Evolutionary conservation across 1,139 yeast genomes (phyloP), one percentile per base, ranked within the genome.

Genomic region (Pneumocystis jirovecii): DNA sequence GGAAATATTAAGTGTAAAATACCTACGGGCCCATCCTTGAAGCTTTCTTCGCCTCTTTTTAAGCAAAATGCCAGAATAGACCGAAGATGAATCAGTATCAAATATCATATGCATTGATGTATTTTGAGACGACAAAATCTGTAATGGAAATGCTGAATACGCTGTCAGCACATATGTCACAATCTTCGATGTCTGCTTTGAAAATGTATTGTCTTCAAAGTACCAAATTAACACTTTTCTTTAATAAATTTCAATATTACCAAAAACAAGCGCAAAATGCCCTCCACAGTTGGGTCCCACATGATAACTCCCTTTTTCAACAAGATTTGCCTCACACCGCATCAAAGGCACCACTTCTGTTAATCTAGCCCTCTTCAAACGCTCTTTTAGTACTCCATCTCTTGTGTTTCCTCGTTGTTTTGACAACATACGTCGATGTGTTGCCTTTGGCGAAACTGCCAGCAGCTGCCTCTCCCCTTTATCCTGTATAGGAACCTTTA

Each of bases 21-120:
- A 89, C 64, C 98, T 79, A 72, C 89, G 86, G 56, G 87, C 87
- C 73, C 86, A 93, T 1, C 96, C 96, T 74, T 90, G 97, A 70
- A 86, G 82, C 73, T 86, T 86, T 74, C 84, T 84, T 67, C 89
- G 80, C 70, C 96, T 84, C 74, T 90, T 86, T 75, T 93, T 93
- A 69, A 87, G 77, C 66, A 93, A 76, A 56, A 83, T 80, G 0
- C 97, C 95, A 71, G 88, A 90, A 64, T 90, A 74, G 67, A 82
- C 79, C 70, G 40, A 40, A 10, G 61, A 60, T 80, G 45, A 64
- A n/a, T 45, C 61, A n/a, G 59, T 62, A 35, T 42, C 64, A 29
- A 56, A 17, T n/a, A 64, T 65, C 19, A 50, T 42, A 40, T 63
- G 65, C 25, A 63, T 60, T 60, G 63, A 62, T n/a, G 60, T 61